phyloP scores from a whole-genome alignment of 1,284 basidiomycete species.

The Athelia sp. region DNA sequence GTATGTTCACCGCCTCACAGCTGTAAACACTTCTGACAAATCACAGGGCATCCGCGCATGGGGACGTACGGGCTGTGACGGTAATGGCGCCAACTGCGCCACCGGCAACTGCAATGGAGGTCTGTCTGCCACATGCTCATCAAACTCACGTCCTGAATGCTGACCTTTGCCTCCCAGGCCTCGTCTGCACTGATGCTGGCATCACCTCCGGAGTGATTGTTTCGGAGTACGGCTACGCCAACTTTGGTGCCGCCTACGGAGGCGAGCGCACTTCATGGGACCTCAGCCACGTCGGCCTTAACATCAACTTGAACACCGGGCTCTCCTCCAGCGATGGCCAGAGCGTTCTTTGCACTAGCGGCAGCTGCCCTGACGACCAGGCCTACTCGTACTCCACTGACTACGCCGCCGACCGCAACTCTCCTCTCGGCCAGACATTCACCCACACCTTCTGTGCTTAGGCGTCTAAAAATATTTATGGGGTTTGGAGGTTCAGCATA shows the following conservation, averaged over 20 bases:
- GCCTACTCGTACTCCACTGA: constrained; percentile 11
- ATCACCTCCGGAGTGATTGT: constrained; percentile 10
- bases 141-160: too few species aligned
- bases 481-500: too few species aligned
- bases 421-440: too few species aligned
- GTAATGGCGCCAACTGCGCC: constrained; percentile 9
- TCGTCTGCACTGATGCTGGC: constrained; percentile 13
- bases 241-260: constrained; percentile 12
- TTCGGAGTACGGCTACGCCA: constrained; percentile 11
- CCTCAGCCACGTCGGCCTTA: constrained; percentile 4
- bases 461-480: too few species aligned
- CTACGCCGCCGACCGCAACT: too few species aligned
- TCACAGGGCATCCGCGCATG: too few species aligned
- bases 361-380: constrained; percentile 9
- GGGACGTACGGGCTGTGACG: too few species aligned
- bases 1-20: too few species aligned
- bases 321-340: constrained; percentile 10
- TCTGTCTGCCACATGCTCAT: too few species aligned
- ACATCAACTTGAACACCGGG: constrained; percentile 9
- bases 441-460: too few species aligned
- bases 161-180: constrained; percentile 1
- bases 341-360: constrained; percentile 7
- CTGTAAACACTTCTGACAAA: too few species aligned
- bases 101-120: too few species aligned
- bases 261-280: constrained; percentile 13